These are phyloP conservation scores for Adansonia digitata DNA, from an alignment of 345 rosid genomes.

Conservation along the genomic window DNA sequence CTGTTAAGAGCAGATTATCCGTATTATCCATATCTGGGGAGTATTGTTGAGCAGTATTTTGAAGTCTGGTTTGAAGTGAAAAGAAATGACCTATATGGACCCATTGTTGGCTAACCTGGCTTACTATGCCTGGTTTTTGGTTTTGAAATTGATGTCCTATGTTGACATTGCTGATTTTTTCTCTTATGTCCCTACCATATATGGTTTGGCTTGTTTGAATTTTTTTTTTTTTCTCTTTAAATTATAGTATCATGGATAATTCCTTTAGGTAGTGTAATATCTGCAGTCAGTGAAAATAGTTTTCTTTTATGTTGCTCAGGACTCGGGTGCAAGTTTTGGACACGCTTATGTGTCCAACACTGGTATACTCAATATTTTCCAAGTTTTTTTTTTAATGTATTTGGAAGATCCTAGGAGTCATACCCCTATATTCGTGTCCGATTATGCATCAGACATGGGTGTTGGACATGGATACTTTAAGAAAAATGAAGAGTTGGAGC, in stretches of 20 bases:
- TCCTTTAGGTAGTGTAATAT: background rate
- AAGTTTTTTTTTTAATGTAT: too few species aligned
- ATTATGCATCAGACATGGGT: too few species aligned
- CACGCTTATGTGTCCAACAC: too few species aligned
- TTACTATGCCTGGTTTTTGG: constrained; percentile 16
- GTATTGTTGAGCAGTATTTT: background rate
- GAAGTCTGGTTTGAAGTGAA: background rate
- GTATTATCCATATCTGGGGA: background rate
- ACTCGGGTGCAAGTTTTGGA: too few species aligned
- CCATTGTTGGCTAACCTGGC: constrained; percentile 1
- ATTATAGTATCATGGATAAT: constrained; percentile 1
- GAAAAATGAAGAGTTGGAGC: too few species aligned
- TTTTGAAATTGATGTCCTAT: constrained; percentile 8
- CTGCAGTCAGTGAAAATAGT: background rate
- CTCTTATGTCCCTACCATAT: constrained; percentile 4
- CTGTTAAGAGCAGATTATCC: background rate
- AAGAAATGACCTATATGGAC: background rate
- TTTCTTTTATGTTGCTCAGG: background rate
- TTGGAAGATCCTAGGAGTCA: too few species aligned
- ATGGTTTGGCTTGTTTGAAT: constrained; percentile 9
- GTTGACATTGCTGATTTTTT: constrained; percentile 16
- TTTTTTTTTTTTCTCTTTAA: background rate
- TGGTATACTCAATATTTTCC: too few species aligned
- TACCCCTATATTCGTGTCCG: too few species aligned
- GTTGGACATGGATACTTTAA: too few species aligned